Conservation (phyloP, 441 rosid species). For the Gossypium lobatum region DNA sequence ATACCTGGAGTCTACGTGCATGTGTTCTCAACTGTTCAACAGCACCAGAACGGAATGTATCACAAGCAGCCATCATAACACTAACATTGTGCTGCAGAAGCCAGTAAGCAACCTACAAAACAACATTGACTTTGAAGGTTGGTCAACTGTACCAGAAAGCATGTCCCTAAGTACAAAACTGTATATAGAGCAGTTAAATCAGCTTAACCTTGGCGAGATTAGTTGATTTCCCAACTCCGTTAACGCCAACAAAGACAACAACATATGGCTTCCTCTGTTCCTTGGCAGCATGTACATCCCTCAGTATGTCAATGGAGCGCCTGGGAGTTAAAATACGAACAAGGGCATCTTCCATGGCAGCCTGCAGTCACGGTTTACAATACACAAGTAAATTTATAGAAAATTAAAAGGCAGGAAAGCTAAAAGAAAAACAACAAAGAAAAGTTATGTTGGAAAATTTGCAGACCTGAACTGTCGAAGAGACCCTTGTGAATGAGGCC, state of each 20-base stretch:
- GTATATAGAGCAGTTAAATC: constrained; percentile 1
- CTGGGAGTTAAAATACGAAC: constrained; percentile 92
- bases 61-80: constrained; percentile 99
- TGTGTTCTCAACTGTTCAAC: constrained; percentile 95
- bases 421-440: neutral
- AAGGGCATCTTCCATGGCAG: constrained; percentile 97
- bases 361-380: constrained; percentile 36
- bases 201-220: constrained; percentile 76
- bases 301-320: constrained; percentile 87
- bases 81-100: constrained; percentile 82
- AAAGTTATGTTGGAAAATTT: constrained; percentile 5
- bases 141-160: neutral
- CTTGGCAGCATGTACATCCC: constrained; percentile 88
- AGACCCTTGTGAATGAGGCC: constrained; percentile 92
- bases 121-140: constrained; percentile 4
- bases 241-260: constrained; percentile 93
- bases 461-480: constrained; percentile 89
- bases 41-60: constrained; percentile 97
- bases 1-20: constrained; percentile 94
- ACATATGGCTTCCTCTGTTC: constrained; percentile 90
- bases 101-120: constrained; percentile 88
- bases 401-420: neutral
- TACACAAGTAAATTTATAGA: neutral
- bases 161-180: neutral
- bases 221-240: constrained; percentile 97